These are phyloP conservation scores for Papiliotrema terrestris DNA, from an alignment of 1,284 basidiomycete species.

Conservation along the genomic window DNA sequence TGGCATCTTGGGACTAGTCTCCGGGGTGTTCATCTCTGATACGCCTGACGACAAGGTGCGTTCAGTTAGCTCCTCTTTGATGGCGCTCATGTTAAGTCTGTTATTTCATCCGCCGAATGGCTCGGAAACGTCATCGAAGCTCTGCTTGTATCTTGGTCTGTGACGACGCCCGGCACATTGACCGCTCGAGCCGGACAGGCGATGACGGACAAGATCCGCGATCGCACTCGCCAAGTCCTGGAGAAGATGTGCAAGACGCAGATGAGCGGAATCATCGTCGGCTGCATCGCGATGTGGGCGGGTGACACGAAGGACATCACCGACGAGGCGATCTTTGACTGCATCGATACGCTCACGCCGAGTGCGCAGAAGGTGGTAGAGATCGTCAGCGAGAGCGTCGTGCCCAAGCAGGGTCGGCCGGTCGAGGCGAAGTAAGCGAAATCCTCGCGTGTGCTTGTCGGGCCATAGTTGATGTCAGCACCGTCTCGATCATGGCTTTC, in stretches of 20 bases:
- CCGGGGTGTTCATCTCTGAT: constrained; percentile 47
- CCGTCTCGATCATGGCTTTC: constrained; percentile 54
- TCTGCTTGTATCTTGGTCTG: constrained; percentile 37
- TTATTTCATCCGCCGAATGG: constrained; percentile 10
- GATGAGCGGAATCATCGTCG: constrained; percentile 73
- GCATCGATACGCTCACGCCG: constrained; percentile 76
- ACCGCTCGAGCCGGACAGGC: constrained; percentile 18
- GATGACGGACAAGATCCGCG: constrained; percentile 43
- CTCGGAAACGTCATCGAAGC: constrained; percentile 37
- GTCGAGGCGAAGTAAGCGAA: background rate
- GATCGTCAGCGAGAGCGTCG: constrained; percentile 71
- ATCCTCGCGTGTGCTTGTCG: constrained; percentile 13
- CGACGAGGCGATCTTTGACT: constrained; percentile 64
- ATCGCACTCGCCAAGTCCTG: constrained; percentile 69
- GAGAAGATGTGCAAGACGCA: constrained; percentile 82
- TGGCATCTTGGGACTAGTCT: constrained; percentile 47
- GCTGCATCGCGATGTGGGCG: constrained; percentile 38
- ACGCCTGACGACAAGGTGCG: constrained; percentile 31
- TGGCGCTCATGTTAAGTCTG: constrained; percentile 9
- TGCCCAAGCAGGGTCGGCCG: constrained; percentile 14
- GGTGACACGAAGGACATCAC: background rate
- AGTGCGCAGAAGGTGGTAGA: constrained; percentile 85
- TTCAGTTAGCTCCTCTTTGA: constrained; percentile 8
- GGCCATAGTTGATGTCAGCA: constrained; percentile 57
- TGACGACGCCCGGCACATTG: constrained; percentile 9